Evolutionary conservation across 805 yeast species (phyloP).

Genomic region (Grigorovia humatica): DNA sequence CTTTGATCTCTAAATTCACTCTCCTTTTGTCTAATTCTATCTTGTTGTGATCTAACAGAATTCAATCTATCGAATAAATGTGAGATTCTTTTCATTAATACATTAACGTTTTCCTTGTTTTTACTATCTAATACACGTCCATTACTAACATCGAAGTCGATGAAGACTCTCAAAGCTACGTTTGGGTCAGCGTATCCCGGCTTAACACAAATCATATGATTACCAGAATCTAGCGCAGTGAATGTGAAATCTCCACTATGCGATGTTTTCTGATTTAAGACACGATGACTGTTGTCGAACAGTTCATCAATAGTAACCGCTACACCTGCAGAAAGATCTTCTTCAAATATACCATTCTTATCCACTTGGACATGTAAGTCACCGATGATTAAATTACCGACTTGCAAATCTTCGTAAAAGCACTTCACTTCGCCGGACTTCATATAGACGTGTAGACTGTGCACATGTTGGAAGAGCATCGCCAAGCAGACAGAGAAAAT

Average conservation of each 20-base stretch:
- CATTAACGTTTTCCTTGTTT: constrained; percentile 42
- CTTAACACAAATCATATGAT: constrained; percentile 72
- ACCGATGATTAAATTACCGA: constrained; percentile 73
- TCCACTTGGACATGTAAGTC: constrained; percentile 59
- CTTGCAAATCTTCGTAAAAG: constrained; percentile 71
- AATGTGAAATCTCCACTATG: constrained; percentile 64
- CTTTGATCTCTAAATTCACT: constrained; percentile 66
- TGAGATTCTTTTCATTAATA: constrained; percentile 46
- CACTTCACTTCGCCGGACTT: constrained; percentile 70
- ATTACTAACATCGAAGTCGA: constrained; percentile 65
- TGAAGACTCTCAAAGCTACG: constrained; percentile 53
- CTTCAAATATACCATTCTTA: constrained; percentile 36
- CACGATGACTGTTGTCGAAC: constrained; percentile 75
- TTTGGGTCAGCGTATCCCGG: constrained; percentile 34
- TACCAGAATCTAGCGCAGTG: constrained; percentile 76
- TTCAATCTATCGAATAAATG: constrained; percentile 47
- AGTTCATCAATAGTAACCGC: constrained; percentile 41
- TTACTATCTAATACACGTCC: constrained; percentile 54
- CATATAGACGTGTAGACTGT: constrained; percentile 59
- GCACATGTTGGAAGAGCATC: background rate
- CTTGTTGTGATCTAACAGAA: constrained; percentile 56
- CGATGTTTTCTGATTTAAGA: constrained; percentile 53
- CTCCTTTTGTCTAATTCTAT: constrained; percentile 55
- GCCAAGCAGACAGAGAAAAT: background rate
- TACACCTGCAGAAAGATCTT: constrained; percentile 47